Base-by-base conservation (phyloP, 2,329 filamentous ascomycete species). In the Diaporthe sp. region DNA sequence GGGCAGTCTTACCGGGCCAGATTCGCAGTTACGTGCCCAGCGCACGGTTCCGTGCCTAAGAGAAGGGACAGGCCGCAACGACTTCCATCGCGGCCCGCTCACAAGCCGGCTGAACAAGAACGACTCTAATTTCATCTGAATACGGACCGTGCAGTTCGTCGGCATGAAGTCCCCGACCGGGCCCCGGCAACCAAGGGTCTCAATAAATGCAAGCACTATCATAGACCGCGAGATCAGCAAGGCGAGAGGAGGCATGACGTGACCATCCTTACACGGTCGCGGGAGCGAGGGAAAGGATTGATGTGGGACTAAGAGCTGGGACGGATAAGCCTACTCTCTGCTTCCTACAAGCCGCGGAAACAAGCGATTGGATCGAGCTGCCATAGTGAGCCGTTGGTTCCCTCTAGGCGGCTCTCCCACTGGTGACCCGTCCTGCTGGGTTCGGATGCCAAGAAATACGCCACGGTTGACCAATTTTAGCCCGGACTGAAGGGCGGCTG, bases 361-460 rank as follows among this genome's bases (percentile, higher is more conserved):
- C 63, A 59, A 63, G 58, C 55, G 70, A 61, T 72, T 73, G 58
- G 65, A 71, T 63, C 58, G 42, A 44, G n/a, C 47, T 30, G 27
- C 32, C 32, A 35, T 39, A 39, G 44, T 53, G 58, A 63, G 56
- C 70, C 70, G 70, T 71, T 70, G 65, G 55, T 35, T 47, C 58
- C 68, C 42, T 66, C 27, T 69, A 47, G 58, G 70, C 65, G 50
- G 63, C 71, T 55, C 55, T 39, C 27, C 50, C 50, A 55, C 66
- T 75, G 72, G 71, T 55, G 73, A 73, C 51, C 73, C 73, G 73
- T 59, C 42, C 71, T 63, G 69, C 58, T 73, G 73, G 73, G 73
- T 71, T 69, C 66, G 50, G 73, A 55, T 66, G 66, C 73, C 73
- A 75, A 70, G 65, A 61, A 27, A 27, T 37, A 6, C 32, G 32